phyloP scores from a whole-genome alignment of 2,329 filamentous ascomycete genomes.

The Fusarium subglutinans region DNA sequence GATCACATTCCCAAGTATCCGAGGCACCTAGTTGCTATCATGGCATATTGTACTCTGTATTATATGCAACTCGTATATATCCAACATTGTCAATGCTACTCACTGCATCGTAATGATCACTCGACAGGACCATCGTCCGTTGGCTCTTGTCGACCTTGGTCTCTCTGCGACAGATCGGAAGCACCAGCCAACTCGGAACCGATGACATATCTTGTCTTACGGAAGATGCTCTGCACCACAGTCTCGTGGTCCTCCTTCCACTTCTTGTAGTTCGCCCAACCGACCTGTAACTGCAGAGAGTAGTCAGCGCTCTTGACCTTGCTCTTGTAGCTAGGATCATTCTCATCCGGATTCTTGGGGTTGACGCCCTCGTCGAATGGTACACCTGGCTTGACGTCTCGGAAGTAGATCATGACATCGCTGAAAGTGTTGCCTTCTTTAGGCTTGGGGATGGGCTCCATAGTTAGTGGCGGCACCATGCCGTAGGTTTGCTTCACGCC shows the following conservation, averaged over 20 bases:
- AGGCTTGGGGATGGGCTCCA: neutral
- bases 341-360: neutral
- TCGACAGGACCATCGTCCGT: neutral
- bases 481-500: neutral
- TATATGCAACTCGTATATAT: neutral
- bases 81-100: rapidly evolving
- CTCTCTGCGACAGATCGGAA: neutral
- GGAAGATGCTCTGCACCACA: neutral
- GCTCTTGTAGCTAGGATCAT: neutral
- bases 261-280: neutral
- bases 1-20: too few relatives aligned
- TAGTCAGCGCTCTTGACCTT: neutral
- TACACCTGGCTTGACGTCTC: neutral
- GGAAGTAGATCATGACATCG: neutral
- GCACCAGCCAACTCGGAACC: neutral
- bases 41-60: too few relatives aligned
- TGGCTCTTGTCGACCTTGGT: neutral
- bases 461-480: neutral
- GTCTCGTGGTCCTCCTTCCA: neutral
- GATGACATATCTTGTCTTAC: neutral
- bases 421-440: neutral
- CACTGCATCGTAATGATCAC: neutral
- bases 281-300: neutral
- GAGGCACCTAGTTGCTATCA: neutral
- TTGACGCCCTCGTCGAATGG: neutral